These are phyloP conservation scores for Betula pendula DNA, from an alignment of 306 rosid species.

Conservation along the genomic window DNA sequence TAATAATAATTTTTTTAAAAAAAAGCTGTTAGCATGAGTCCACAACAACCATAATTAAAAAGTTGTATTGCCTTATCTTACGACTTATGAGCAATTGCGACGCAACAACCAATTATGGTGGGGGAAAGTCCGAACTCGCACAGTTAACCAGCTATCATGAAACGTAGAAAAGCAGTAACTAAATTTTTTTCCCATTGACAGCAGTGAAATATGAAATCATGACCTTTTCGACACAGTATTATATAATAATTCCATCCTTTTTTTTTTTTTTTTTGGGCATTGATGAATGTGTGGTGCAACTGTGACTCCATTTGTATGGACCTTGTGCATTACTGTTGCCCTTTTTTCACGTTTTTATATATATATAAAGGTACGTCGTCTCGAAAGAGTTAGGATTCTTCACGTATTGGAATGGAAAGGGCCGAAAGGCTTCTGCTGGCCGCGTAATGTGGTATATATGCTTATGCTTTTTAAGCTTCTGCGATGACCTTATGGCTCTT, in stretches of 20 bases:
- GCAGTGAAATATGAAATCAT: background rate
- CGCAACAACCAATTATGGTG: no score
- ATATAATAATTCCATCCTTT: background rate
- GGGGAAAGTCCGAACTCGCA: no score
- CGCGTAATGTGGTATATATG: background rate
- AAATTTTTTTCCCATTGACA: background rate
- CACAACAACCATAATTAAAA: no score
- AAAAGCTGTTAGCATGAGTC: no score
- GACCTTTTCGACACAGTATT: background rate
- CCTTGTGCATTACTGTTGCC: background rate
- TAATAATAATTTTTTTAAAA: no score
- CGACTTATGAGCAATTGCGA: no score
- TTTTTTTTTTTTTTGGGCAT: background rate
- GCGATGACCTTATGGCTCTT: background rate
- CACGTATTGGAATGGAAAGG: no score
- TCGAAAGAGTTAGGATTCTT: no score
- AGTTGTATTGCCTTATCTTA: no score
- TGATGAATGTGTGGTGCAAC: background rate
- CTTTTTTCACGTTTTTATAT: background rate
- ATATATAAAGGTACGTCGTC: background rate
- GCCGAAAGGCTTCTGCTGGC: background rate
- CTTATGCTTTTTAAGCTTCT: background rate
- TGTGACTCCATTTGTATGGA: background rate
- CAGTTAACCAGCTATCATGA: no score
- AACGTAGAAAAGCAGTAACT: no score